Evolutionary conservation across 768 basidiomycete genomes (phyloP).

Genomic region (Xanthoconium purpureum): DNA sequence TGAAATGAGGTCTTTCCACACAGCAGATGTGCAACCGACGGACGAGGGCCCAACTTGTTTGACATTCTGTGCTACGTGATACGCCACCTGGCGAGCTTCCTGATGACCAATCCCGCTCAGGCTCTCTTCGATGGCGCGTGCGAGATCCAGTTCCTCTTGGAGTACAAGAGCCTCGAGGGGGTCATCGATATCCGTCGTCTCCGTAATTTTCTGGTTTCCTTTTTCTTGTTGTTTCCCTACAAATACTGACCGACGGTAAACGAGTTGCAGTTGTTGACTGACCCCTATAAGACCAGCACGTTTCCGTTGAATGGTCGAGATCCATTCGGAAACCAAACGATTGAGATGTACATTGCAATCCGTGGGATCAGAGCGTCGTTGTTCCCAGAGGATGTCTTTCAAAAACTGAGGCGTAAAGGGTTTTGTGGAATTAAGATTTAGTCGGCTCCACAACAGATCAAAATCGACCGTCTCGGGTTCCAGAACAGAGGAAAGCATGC

Average conservation of each 20-base stretch:
- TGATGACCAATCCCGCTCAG: slow-evolving; percentile 27
- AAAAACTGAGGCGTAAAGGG: slow-evolving; percentile 54
- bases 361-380: slow-evolving; percentile 15
- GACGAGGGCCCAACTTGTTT: slow-evolving; percentile 5
- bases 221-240: neutral
- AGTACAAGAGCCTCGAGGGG: slow-evolving; percentile 15
- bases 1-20: slow-evolving; percentile 10
- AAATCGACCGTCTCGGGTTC: slow-evolving; percentile 49
- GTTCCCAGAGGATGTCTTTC: slow-evolving; percentile 20
- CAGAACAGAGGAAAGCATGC: slow-evolving; percentile 55
- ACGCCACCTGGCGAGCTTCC: slow-evolving; percentile 4
- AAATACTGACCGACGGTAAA: slow-evolving; percentile 35
- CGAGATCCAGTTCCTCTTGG: slow-evolving; percentile 43
- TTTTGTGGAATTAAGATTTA: slow-evolving; percentile 41
- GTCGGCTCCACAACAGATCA: slow-evolving; percentile 45
- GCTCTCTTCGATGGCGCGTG: slow-evolving; percentile 47
- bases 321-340: slow-evolving; percentile 34
- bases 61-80: slow-evolving; percentile 3
- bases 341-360: slow-evolving; percentile 28
- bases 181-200: slow-evolving; percentile 6
- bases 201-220: slow-evolving; percentile 1
- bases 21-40: neutral
- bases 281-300: slow-evolving; percentile 29
- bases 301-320: slow-evolving; percentile 18
- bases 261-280: slow-evolving; percentile 37